Evolutionary conservation across 257 asterid species (phyloP).

Genomic region (Thymus quinquecostatus): DNA sequence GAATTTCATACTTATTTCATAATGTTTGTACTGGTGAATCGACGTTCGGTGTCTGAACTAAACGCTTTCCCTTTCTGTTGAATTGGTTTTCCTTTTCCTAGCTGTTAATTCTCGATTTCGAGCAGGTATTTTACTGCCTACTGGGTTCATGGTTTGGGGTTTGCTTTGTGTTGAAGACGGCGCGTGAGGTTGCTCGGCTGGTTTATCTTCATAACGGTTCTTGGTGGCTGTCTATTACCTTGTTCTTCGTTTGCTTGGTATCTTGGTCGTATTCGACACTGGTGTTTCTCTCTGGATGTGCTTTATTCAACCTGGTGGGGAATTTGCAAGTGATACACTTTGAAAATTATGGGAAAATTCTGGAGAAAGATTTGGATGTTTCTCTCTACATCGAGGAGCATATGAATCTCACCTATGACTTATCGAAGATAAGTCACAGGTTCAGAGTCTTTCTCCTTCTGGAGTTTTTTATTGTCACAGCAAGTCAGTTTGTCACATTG

Average conservation of each 20-base stretch:
- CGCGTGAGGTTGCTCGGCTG: slow-evolving; percentile 66
- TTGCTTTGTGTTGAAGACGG: slow-evolving; percentile 65
- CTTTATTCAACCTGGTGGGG: slow-evolving; percentile 70
- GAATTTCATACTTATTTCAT: neutral
- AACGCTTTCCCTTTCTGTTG: neutral
- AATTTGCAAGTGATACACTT: slow-evolving; percentile 80
- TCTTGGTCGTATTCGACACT: slow-evolving; percentile 77
- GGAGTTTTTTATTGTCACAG: slow-evolving; percentile 70
- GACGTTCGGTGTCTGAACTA: neutral
- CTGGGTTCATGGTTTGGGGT: slow-evolving; percentile 61
- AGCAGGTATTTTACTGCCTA: slow-evolving; percentile 64
- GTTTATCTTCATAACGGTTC: slow-evolving; percentile 54
- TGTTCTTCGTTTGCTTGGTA: slow-evolving; percentile 50
- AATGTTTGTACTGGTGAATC: neutral
- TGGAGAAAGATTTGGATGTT: slow-evolving; percentile 75
- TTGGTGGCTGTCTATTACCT: slow-evolving; percentile 52
- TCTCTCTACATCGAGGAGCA: slow-evolving; percentile 80
- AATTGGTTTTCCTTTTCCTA: neutral
- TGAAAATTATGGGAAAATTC: slow-evolving; percentile 69
- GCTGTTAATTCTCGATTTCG: slow-evolving; percentile 5
- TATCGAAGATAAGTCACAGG: slow-evolving; percentile 87
- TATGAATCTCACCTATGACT: slow-evolving; percentile 58
- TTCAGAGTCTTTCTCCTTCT: slow-evolving; percentile 76
- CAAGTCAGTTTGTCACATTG: slow-evolving; percentile 65
- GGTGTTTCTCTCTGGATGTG: slow-evolving; percentile 71